Percentiles rank a stretch among this genome's conserved stretches.
Conservation (phyloP, 2,329 filamentous ascomycete genomes). For the Ophiostoma sp. region DNA sequence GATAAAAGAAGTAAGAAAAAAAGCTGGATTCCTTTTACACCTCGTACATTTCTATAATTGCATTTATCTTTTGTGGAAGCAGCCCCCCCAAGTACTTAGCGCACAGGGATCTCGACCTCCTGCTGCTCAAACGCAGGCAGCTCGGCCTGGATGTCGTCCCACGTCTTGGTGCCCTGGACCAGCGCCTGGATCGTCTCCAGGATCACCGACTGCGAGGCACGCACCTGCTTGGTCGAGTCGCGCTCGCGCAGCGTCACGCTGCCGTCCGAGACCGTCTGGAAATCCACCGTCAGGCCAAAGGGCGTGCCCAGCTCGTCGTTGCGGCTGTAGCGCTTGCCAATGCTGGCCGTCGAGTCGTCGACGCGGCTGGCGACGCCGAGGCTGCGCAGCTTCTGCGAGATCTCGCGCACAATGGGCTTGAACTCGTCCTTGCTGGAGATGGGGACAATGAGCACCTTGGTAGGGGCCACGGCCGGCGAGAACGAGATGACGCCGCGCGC, state of each 20-base stretch:
- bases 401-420: slow-evolving; percentile 64
- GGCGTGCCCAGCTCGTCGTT: slow-evolving; percentile 96
- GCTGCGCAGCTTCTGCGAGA: slow-evolving; percentile 71
- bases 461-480: slow-evolving; percentile 70
- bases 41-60: not conserved
- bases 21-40: not conserved
- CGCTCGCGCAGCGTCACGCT: slow-evolving; percentile 84
- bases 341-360: slow-evolving; percentile 84
- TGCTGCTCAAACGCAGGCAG: slow-evolving; percentile 82
- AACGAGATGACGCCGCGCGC: slow-evolving; percentile 66
- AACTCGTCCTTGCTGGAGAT: slow-evolving; percentile 78
- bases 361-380: slow-evolving; percentile 76
- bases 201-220: slow-evolving; percentile 75
- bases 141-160: slow-evolving; percentile 66
- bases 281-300: slow-evolving; percentile 89
- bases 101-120: slow-evolving; percentile 40
- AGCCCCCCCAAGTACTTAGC: slow-evolving; percentile 1
- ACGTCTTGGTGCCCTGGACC: slow-evolving; percentile 49
- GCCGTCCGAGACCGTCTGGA: slow-evolving; percentile 85
- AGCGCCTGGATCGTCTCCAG: slow-evolving; percentile 61
- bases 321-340: slow-evolving; percentile 89
- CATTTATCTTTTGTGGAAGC: not conserved
- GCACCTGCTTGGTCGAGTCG: slow-evolving; percentile 86
- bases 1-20: not conserved
- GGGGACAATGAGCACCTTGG: slow-evolving; percentile 88